phyloP scores from a whole-genome alignment of 1,284 basidiomycete species.

The Entoloma clypeatum region DNA sequence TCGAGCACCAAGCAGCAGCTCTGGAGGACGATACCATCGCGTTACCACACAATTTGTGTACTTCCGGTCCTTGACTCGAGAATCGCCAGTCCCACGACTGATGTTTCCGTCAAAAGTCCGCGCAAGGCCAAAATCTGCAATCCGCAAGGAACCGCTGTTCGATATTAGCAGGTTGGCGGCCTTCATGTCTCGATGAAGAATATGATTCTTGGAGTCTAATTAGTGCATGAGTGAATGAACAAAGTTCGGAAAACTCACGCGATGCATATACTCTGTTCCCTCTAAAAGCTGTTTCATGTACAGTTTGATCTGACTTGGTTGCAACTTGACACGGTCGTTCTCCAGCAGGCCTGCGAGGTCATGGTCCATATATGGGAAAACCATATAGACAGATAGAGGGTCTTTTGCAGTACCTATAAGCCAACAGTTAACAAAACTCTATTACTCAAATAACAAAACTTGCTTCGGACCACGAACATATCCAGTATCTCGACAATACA shows the following conservation, averaged over 20 bases:
- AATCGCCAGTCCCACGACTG: constrained; percentile 40
- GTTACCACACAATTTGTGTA: constrained; percentile 99
- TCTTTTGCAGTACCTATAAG: constrained; percentile 56
- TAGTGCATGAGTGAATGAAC: constrained; percentile 10
- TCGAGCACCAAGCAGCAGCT: constrained; percentile 85
- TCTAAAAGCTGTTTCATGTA: constrained; percentile 95
- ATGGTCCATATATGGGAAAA: constrained; percentile 99
- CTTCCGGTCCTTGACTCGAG: constrained; percentile 54
- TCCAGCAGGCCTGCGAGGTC: constrained; percentile 94
- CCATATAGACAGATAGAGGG: constrained; percentile 92
- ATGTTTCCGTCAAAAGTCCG: constrained; percentile 63
- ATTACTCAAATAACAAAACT: constrained; percentile 23
- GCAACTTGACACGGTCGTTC: constrained; percentile 81
- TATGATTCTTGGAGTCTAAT: constrained; percentile 85
- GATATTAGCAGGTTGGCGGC: constrained; percentile 95
- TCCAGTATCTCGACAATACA: constrained; percentile 88
- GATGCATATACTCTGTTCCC: constrained; percentile 94
- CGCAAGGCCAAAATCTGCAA: constrained; percentile 97
- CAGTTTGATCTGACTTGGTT: constrained; percentile 86
- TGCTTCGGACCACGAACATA: constrained; percentile 83
- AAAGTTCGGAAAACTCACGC: constrained; percentile 43
- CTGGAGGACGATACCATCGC: constrained; percentile 96
- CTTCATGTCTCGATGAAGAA: constrained; percentile 98
- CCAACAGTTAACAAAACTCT: background rate
- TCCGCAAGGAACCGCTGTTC: constrained; percentile 78